phyloP scores from a whole-genome alignment of 2,329 filamentous ascomycete genomes.

The Aspergillus novofumigatus region DNA sequence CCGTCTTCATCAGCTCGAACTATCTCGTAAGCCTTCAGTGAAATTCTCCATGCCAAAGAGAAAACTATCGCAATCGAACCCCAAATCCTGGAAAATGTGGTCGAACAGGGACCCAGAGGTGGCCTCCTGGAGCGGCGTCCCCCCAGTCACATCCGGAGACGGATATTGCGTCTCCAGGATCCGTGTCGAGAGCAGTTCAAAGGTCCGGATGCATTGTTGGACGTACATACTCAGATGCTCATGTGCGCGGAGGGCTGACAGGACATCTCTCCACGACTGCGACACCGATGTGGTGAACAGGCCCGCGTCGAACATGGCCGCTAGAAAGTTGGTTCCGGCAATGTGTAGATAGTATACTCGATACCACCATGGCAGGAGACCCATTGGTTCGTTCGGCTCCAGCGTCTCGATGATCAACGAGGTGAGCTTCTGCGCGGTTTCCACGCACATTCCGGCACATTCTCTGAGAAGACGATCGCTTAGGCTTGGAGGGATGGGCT shows the following conservation, averaged over 20 bases:
- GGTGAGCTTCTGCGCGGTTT: conserved; percentile 12
- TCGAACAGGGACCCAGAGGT: background rate
- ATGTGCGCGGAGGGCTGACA: conserved; percentile 7
- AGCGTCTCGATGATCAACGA: conserved; percentile 11
- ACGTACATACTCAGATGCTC: background rate
- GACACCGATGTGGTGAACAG: conserved; percentile 23
- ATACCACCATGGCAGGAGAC: conserved; percentile 18
- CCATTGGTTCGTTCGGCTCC: conserved; percentile 10
- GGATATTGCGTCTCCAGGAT: background rate
- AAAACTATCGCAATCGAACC: background rate
- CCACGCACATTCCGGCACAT: conserved; percentile 14
- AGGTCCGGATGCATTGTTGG: background rate
- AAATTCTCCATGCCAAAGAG: background rate
- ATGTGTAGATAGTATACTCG: conserved; percentile 20
- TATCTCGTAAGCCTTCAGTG: background rate
- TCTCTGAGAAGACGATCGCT: conserved; percentile 14
- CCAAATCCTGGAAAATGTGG: background rate
- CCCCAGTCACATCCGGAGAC: background rate
- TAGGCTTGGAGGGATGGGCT: conserved; percentile 1
- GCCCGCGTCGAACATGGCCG: conserved; percentile 20
- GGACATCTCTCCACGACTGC: conserved; percentile 20
- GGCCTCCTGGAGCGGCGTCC: background rate
- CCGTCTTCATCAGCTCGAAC: too few species aligned
- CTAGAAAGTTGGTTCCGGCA: conserved; percentile 14
- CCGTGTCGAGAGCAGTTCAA: background rate